A percentile compares a stretch with the other conserved stretches of the same genome.
phyloP scores from a whole-genome alignment of 148 eudicot genomes.

The Mesembryanthemum crystallinum region DNA sequence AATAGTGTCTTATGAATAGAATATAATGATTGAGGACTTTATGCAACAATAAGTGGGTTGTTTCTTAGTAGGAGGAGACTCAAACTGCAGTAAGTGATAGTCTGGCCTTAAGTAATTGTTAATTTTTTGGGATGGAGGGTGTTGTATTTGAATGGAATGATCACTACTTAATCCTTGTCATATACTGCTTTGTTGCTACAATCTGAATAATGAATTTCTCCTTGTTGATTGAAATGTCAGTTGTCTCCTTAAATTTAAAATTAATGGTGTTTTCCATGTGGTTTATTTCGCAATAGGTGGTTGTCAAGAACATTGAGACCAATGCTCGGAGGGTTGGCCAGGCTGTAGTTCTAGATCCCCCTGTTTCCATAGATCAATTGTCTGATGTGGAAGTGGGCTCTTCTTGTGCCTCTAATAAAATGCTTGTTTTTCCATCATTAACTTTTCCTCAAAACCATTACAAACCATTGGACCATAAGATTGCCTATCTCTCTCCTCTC shows the following conservation, averaged over 20 bases:
- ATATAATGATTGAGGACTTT: too few relatives aligned
- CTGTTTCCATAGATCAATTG: slow-evolving; percentile 32
- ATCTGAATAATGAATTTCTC: background rate
- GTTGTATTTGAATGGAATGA: background rate
- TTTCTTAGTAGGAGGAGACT: background rate
- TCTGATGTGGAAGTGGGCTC: slow-evolving; percentile 25
- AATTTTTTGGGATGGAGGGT: background rate
- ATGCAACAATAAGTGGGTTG: too few relatives aligned
- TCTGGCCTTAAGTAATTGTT: too few relatives aligned
- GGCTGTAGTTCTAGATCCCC: slow-evolving; percentile 77
- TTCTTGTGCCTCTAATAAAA: slow-evolving; percentile 31
- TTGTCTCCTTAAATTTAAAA: background rate
- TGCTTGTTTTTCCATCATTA: slow-evolving; percentile 63
- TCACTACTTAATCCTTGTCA: background rate
- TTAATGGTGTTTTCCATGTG: background rate
- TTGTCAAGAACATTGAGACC: slow-evolving; percentile 55
- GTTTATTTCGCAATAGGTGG: slow-evolving; percentile 37
- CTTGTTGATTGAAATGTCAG: background rate
- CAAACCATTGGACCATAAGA: slow-evolving; percentile 37
- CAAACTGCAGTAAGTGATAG: background rate
- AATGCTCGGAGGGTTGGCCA: slow-evolving; percentile 60
- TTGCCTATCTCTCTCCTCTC: slow-evolving; percentile 77
- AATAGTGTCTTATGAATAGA: background rate
- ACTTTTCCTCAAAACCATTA: slow-evolving; percentile 30
- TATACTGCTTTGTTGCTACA: too few relatives aligned